Conservation (phyloP, 1,139 yeast genomes). For the Yamadazyma jaroonii region DNA sequence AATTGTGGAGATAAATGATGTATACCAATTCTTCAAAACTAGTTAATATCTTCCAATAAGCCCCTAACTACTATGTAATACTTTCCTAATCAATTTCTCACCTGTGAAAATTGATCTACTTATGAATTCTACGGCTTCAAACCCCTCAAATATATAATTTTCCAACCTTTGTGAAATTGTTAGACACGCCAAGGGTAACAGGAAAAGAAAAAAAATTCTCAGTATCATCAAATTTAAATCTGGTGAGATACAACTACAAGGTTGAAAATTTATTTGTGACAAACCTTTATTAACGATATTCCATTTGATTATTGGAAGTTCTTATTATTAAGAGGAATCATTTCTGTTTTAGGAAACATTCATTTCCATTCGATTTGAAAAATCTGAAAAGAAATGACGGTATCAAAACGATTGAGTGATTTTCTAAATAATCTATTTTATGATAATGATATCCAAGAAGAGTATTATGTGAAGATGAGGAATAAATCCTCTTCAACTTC, state of each 20-base stretch:
- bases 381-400: neutral
- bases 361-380: neutral
- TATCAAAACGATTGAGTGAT: neutral
- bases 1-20: neutral
- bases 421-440: conserved; percentile 30
- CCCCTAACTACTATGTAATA: neutral
- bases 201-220: conserved; percentile 1
- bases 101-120: neutral
- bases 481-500: conserved; percentile 54
- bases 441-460: conserved; percentile 38
- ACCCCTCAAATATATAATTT: too few species aligned
- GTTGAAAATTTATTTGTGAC: too few species aligned
- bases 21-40: neutral
- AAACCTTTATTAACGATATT: too few species aligned
- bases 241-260: neutral
- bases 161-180: too few species aligned
- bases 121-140: too few species aligned
- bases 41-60: too few species aligned
- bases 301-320: too few species aligned
- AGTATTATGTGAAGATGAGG: conserved; percentile 37
- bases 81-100: neutral
- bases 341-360: neutral
- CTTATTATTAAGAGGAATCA: neutral
- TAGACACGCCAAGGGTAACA: neutral
- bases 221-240: conserved; percentile 3